phyloP scores from a whole-genome alignment of 2,329 filamentous ascomycete genomes.

The Colletotrichum phormii region DNA sequence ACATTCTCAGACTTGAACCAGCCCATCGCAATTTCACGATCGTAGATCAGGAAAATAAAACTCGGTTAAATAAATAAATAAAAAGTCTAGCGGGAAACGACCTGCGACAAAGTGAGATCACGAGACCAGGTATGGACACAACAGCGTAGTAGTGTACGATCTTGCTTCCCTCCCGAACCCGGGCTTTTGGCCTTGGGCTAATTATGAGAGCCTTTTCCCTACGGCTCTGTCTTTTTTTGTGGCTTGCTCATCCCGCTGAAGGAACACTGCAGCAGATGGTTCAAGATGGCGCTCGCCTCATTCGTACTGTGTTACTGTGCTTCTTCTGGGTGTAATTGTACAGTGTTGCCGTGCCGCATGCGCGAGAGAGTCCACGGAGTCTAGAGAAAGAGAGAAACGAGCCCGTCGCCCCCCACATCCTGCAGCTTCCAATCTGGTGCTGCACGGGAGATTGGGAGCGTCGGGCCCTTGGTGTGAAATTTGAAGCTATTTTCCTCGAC shows the following conservation, averaged over 20 bases:
- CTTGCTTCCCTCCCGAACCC: too few species aligned
- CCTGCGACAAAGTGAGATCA: too few species aligned
- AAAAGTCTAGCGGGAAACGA: too few species aligned
- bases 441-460: conserved; percentile 24
- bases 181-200: too few species aligned
- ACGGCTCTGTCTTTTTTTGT: neutral
- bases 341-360: neutral
- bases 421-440: neutral
- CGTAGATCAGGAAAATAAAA: conserved; percentile 19
- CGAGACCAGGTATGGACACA: too few species aligned
- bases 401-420: neutral
- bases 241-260: conserved; percentile 25
- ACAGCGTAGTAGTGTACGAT: too few species aligned
- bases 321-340: neutral
- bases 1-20: conserved; percentile 20
- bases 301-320: neutral
- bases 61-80: too few species aligned
- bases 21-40: conserved; percentile 32
- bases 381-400: neutral
- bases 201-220: too few species aligned
- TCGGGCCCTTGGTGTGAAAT: conserved; percentile 16
- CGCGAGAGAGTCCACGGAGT: too few species aligned
- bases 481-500: conserved; percentile 33
- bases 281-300: neutral
- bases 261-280: conserved; percentile 16